These are phyloP conservation scores for Fusarium aywerte DNA, from an alignment of 2,329 filamentous ascomycete genomes.

Conservation along the genomic window DNA sequence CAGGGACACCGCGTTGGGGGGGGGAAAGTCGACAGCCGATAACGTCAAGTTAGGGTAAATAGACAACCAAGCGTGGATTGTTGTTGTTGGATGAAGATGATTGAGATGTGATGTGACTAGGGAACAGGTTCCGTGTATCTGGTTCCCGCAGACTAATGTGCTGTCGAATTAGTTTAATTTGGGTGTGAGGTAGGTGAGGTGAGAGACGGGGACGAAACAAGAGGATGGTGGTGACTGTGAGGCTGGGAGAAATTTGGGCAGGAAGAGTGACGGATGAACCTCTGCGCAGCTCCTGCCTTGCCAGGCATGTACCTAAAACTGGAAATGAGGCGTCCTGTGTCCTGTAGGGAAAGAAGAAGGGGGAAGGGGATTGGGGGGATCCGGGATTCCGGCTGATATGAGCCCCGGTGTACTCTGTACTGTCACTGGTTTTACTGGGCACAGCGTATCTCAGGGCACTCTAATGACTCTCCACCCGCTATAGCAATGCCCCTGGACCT, in stretches of 20 bases:
- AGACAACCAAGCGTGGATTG: constrained; percentile 8
- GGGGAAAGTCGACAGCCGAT: constrained; percentile 9
- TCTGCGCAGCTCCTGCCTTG: constrained; percentile 28
- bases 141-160: constrained; percentile 21
- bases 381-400: constrained; percentile 20
- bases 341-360: constrained; percentile 14
- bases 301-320: constrained; percentile 43
- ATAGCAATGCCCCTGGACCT: constrained; percentile 17
- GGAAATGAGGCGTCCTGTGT: constrained; percentile 44
- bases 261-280: constrained; percentile 38
- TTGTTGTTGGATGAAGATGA: constrained; percentile 38
- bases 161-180: constrained; percentile 25
- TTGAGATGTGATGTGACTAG: constrained; percentile 10
- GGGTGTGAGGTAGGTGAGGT: constrained; percentile 11
- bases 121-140: constrained; percentile 22
- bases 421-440: constrained; percentile 28
- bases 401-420: constrained; percentile 12
- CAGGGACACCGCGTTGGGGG: constrained; percentile 36
- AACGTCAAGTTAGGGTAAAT: constrained; percentile 11
- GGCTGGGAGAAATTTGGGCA: constrained; percentile 41
- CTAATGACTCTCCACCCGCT: constrained; percentile 29
- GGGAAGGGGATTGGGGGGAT: constrained; percentile 2
- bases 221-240: constrained; percentile 28
- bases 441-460: constrained; percentile 24
- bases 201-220: constrained; percentile 13